phyloP scores from a whole-genome alignment of 2,329 filamentous ascomycete species.

The Curvularia lunata region DNA sequence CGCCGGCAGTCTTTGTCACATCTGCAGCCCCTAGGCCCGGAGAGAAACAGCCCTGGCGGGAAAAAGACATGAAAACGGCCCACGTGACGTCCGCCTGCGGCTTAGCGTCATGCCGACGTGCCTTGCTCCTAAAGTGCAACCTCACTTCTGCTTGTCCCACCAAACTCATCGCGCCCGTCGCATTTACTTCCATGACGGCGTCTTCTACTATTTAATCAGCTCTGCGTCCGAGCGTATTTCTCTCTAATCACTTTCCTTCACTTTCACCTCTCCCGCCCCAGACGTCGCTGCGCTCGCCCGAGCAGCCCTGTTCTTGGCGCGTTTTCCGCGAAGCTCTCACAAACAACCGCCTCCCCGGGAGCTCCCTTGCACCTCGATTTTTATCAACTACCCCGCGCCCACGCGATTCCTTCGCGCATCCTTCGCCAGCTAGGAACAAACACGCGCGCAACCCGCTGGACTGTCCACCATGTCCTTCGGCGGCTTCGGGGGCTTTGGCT shows the following conservation, averaged over 20 bases:
- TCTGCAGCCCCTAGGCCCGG: constrained; percentile 1
- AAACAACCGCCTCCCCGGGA: constrained; percentile 27
- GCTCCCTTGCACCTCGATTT: constrained; percentile 23
- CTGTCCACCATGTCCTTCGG: constrained; percentile 58
- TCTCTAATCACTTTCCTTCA: constrained; percentile 28
- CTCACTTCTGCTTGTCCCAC: constrained; percentile 25
- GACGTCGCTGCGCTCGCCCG: constrained; percentile 31
- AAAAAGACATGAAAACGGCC: constrained; percentile 4
- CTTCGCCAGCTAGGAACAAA: constrained; percentile 21
- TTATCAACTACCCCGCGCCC: constrained; percentile 28
- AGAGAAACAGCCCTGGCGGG: constrained; percentile 11
- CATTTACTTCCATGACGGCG: constrained; percentile 39
- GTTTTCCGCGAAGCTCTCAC: constrained; percentile 39
- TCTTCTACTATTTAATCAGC: constrained; percentile 41
- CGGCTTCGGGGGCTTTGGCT: constrained; percentile 54
- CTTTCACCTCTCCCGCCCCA: constrained; percentile 17
- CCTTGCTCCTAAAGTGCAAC: constrained; percentile 24
- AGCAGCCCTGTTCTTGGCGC: constrained; percentile 38
- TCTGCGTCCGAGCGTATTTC: constrained; percentile 31
- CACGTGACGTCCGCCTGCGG: constrained; percentile 28
- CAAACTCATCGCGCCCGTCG: constrained; percentile 27
- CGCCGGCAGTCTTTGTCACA: constrained; percentile 20
- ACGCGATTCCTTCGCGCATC: constrained; percentile 29
- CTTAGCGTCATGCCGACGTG: constrained; percentile 20
- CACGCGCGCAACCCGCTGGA: constrained; percentile 35